Evolutionary conservation across 345 rosid species (phyloP).

Genomic region (Citrus reticulata): DNA sequence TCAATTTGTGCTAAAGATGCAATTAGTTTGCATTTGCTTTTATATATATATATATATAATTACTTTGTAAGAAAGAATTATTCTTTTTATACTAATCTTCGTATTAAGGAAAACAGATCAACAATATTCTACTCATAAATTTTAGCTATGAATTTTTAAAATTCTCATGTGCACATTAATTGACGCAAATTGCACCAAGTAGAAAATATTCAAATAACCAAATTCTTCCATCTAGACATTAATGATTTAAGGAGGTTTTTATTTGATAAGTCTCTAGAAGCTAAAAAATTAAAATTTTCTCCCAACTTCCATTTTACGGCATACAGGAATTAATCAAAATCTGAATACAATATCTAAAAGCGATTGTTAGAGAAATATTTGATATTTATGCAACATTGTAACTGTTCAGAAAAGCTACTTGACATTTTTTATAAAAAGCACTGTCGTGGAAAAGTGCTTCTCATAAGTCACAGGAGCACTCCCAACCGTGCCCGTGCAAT

Average conservation of each 20-base stretch:
- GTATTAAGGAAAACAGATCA: neutral
- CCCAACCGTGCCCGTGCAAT: neutral
- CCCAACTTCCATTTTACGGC: too few relatives aligned
- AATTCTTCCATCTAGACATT: too few relatives aligned
- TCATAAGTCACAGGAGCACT: neutral
- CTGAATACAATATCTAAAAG: too few relatives aligned
- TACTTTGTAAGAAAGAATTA: neutral
- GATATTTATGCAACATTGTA: neutral
- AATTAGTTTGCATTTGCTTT: neutral
- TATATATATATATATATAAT: too few relatives aligned
- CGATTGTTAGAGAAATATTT: too few relatives aligned
- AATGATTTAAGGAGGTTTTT: too few relatives aligned
- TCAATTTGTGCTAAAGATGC: neutral
- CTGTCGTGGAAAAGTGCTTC: neutral
- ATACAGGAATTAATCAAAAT: too few relatives aligned
- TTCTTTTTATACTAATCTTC: neutral
- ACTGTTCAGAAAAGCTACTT: neutral
- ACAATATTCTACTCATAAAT: neutral
- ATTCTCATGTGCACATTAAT: neutral
- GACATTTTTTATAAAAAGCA: neutral
- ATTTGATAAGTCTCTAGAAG: too few relatives aligned
- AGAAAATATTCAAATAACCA: too few relatives aligned
- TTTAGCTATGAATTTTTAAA: neutral
- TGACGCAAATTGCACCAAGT: neutral
- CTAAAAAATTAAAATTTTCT: too few relatives aligned